Percentiles rank a stretch among this genome's conserved stretches.
Conservation (phyloP, 345 rosid species). For the Erodium maritimum region DNA sequence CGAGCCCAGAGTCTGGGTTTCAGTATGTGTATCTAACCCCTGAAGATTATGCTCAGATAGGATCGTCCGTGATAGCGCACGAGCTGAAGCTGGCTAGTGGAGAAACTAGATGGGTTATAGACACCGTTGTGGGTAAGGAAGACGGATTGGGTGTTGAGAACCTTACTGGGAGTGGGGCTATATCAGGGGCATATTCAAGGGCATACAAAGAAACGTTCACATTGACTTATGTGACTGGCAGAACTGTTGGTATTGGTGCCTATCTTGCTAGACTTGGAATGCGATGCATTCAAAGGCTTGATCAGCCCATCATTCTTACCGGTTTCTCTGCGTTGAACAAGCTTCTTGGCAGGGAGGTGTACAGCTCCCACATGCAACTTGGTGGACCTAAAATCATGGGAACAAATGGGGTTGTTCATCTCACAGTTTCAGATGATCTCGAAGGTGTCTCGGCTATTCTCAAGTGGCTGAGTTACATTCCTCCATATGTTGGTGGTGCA, state of each 20-base stretch:
- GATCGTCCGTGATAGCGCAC: slow-evolving; percentile 76
- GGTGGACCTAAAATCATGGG: slow-evolving; percentile 99
- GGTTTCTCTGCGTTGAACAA: slow-evolving; percentile 97
- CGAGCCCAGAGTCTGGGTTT: slow-evolving; percentile 79
- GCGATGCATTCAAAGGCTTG: slow-evolving; percentile 98
- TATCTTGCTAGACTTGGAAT: slow-evolving; percentile 97
- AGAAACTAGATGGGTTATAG: slow-evolving; percentile 84
- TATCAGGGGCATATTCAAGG: slow-evolving; percentile 92
- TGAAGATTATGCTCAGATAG: slow-evolving; percentile 56
- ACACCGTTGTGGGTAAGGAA: slow-evolving; percentile 88
- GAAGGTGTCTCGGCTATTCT: slow-evolving; percentile 88
- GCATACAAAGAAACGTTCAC: slow-evolving; percentile 96
- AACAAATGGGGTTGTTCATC: slow-evolving; percentile 97
- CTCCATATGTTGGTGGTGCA: slow-evolving; percentile 63
- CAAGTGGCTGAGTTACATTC: slow-evolving; percentile 89
- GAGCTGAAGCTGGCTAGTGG: slow-evolving; percentile 68
- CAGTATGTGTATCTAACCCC: slow-evolving; percentile 75
- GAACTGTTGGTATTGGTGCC: slow-evolving; percentile 98
- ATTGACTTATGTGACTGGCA: slow-evolving; percentile 82
- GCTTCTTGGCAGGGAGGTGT: slow-evolving; percentile 97
- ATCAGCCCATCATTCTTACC: slow-evolving; percentile 94
- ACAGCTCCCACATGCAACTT: slow-evolving; percentile 99
- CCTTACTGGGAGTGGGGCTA: slow-evolving; percentile 94
- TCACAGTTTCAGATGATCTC: slow-evolving; percentile 91
- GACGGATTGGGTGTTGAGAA: slow-evolving; percentile 97